These are phyloP conservation scores for Starmerella bombicola DNA, from an alignment of 805 yeast genomes.

Conservation along the genomic window DNA sequence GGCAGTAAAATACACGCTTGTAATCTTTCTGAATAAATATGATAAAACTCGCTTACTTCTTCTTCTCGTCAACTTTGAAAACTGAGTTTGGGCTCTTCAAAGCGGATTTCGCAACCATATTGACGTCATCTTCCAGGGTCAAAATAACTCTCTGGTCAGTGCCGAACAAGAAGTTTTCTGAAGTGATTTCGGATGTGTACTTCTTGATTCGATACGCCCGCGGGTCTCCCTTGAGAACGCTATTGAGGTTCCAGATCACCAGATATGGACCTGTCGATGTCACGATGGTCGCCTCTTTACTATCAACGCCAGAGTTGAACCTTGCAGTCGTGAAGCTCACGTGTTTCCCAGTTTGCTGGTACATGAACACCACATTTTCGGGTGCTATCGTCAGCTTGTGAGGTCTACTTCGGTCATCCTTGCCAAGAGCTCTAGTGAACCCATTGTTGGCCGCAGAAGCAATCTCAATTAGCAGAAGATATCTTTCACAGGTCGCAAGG, in stretches of 20 bases:
- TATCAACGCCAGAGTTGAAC: constrained; percentile 58
- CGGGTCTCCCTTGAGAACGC: constrained; percentile 41
- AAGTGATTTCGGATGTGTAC: constrained; percentile 50
- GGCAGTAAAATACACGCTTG: too few relatives aligned
- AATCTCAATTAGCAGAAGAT: constrained; percentile 57
- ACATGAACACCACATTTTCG: constrained; percentile 56
- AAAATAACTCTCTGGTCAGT: constrained; percentile 58
- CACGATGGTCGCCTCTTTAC: constrained; percentile 57
- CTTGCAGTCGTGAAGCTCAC: constrained; percentile 58
- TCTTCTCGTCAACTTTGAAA: constrained; percentile 2
- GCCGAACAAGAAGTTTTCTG: constrained; percentile 68
- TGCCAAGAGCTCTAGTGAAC: constrained; percentile 50
- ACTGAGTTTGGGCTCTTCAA: constrained; percentile 43
- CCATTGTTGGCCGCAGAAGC: constrained; percentile 56
- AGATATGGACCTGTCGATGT: constrained; percentile 75
- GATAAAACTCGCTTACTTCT: neutral
- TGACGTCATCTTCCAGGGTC: constrained; percentile 65
- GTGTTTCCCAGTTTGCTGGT: constrained; percentile 36
- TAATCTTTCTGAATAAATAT: neutral
- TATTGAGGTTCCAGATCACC: constrained; percentile 62
- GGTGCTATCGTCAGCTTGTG: constrained; percentile 55
- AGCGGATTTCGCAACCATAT: constrained; percentile 48
- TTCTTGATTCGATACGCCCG: constrained; percentile 52
- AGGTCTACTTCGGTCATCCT: constrained; percentile 56
- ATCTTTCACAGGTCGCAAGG: constrained; percentile 64